A percentile compares a stretch with the other conserved stretches of the same genome.
phyloP scores from a whole-genome alignment of 2,329 filamentous ascomycete genomes.

The Pseudocercospora musae region DNA sequence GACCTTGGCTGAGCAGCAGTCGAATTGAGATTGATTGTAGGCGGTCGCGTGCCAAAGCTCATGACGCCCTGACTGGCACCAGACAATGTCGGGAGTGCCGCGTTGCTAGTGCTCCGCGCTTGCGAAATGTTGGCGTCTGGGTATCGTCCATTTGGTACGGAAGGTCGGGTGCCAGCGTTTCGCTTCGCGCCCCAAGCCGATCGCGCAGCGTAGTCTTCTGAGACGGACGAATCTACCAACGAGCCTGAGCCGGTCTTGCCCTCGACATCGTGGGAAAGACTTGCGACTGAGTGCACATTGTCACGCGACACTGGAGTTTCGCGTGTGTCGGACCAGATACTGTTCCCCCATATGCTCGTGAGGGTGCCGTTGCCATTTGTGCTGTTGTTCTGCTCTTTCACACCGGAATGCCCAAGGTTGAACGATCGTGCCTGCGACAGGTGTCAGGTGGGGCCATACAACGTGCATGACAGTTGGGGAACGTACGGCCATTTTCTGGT shows the following conservation, averaged over 20 bases:
- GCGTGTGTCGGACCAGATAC: slow-evolving; percentile 20
- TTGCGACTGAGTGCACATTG: slow-evolving; percentile 21
- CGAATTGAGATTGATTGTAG: slow-evolving; percentile 27
- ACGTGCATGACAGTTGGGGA: neutral
- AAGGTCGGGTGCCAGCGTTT: slow-evolving; percentile 20
- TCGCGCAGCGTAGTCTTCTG: slow-evolving; percentile 57
- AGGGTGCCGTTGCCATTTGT: slow-evolving; percentile 21
- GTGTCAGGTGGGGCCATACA: slow-evolving; percentile 6
- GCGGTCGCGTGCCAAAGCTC: slow-evolving; percentile 23
- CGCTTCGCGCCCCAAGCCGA: slow-evolving; percentile 42
- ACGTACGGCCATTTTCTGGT: slow-evolving; percentile 25
- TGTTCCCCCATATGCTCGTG: slow-evolving; percentile 32
- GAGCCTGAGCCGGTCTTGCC: slow-evolving; percentile 67
- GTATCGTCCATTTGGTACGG: slow-evolving; percentile 34
- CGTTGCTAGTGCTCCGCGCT: slow-evolving; percentile 38
- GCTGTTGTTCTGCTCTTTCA: slow-evolving; percentile 20
- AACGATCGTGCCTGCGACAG: slow-evolving; percentile 28
- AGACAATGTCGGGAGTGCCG: slow-evolving; percentile 33
- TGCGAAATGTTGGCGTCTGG: slow-evolving; percentile 39
- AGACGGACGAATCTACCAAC: slow-evolving; percentile 65
- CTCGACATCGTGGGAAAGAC: slow-evolving; percentile 40
- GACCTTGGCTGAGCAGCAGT: slow-evolving; percentile 21
- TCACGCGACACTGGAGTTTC: slow-evolving; percentile 28
- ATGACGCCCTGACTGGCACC: slow-evolving; percentile 30
- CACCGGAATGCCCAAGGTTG: slow-evolving; percentile 14